Percentiles rank a stretch among this genome's conserved stretches.
These are phyloP conservation scores for Cladobotryum protrusum DNA, from an alignment of 2,329 filamentous ascomycete genomes.

Conservation along the genomic window DNA sequence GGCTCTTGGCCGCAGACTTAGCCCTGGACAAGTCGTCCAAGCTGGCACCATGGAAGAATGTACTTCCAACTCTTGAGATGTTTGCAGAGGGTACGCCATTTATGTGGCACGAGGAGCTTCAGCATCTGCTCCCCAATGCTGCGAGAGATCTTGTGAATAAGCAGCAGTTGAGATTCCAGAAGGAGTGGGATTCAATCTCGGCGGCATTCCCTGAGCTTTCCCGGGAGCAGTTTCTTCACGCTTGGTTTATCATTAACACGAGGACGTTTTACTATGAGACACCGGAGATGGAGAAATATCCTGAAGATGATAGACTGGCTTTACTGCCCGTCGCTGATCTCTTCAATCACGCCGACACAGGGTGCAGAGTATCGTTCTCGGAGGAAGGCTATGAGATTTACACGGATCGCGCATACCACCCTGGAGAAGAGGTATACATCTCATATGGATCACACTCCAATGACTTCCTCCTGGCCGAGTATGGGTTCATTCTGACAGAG, in stretches of 20 bases:
- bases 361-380: background rate
- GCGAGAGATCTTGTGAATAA: conserved; percentile 42
- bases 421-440: conserved; percentile 60
- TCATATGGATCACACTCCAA: conserved; percentile 66
- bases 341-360: conserved; percentile 4
- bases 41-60: conserved; percentile 54
- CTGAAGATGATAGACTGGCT: background rate
- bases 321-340: background rate
- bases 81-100: conserved; percentile 40
- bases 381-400: background rate
- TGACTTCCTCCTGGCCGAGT: conserved; percentile 67
- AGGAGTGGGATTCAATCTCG: conserved; percentile 34
- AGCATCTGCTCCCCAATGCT: conserved; percentile 38
- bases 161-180: conserved; percentile 42
- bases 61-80: conserved; percentile 59
- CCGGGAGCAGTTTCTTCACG: conserved; percentile 16
- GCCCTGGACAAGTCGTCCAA: conserved; percentile 46
- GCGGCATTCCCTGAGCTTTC: conserved; percentile 24
- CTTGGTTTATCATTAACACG: background rate
- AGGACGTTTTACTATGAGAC: conserved; percentile 1
- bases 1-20: conserved; percentile 63
- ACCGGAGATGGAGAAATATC: background rate
- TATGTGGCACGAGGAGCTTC: conserved; percentile 41
- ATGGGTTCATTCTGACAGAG: conserved; percentile 43
- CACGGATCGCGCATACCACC: background rate